Evolutionary conservation across 2,329 filamentous ascomycete species (phyloP).

Genomic region (Thelonectria blattea): DNA sequence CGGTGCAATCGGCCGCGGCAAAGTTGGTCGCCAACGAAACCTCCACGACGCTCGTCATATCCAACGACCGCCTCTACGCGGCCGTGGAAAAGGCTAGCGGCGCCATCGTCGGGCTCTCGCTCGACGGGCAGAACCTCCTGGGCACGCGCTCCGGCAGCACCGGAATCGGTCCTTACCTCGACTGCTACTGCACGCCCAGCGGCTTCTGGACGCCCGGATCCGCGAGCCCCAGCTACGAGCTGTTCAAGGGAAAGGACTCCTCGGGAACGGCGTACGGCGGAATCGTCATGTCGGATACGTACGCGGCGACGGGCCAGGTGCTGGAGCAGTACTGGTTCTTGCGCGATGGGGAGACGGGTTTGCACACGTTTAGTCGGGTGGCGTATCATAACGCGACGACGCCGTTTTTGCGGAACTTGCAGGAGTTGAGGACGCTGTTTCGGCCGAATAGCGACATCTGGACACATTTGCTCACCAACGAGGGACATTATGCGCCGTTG

Average conservation of each 20-base stretch:
- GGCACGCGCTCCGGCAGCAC: constrained; percentile 45
- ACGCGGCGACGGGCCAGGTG: constrained; percentile 61
- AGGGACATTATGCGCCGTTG: constrained; percentile 58
- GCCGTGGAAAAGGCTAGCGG: constrained; percentile 46
- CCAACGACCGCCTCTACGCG: constrained; percentile 47
- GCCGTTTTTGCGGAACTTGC: constrained; percentile 62
- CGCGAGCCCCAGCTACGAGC: constrained; percentile 51
- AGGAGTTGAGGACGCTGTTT: constrained; percentile 67
- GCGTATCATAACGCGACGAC: constrained; percentile 63
- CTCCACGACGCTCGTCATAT: constrained; percentile 42
- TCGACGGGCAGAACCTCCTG: constrained; percentile 56
- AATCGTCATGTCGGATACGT: constrained; percentile 64
- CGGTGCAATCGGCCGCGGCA: constrained; percentile 33
- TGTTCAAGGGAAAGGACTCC: constrained; percentile 53
- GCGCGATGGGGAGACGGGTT: constrained; percentile 65
- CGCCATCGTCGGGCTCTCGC: constrained; percentile 43
- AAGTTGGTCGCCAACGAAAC: constrained; percentile 44
- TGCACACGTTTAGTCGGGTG: constrained; percentile 66
- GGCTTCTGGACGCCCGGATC: constrained; percentile 65
- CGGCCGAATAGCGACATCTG: constrained; percentile 64
- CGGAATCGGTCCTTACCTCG: constrained; percentile 64
- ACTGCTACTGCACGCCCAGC: constrained; percentile 66
- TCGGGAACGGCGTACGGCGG: constrained; percentile 62
- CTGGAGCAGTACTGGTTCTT: constrained; percentile 72
- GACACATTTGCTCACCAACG: constrained; percentile 67